Conservation (phyloP, 306 rosid genomes). For the Mimosa bimucronata region DNA sequence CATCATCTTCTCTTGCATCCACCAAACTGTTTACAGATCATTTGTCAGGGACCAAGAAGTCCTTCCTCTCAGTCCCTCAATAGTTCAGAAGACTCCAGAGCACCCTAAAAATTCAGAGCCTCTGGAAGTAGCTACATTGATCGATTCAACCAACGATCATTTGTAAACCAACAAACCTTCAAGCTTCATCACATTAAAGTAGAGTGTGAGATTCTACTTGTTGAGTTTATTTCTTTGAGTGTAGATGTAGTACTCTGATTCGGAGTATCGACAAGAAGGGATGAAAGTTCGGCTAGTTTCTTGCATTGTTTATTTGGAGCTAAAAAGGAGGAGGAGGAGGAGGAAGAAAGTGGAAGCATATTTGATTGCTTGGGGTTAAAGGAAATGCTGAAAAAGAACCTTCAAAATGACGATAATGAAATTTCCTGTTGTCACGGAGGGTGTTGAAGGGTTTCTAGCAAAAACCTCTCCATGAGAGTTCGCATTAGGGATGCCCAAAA, state of each 20-base stretch:
- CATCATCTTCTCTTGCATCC: constrained; percentile 58
- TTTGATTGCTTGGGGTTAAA: background rate
- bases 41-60: constrained; percentile 61
- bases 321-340: background rate
- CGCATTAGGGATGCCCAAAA: background rate
- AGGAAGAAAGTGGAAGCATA: background rate
- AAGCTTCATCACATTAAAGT: background rate
- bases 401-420: background rate
- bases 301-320: background rate
- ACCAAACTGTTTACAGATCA: constrained; percentile 38
- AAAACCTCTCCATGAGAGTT: background rate
- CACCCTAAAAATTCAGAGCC: constrained; percentile 33
- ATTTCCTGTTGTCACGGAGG: background rate
- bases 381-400: background rate
- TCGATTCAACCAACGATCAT: constrained; percentile 4
- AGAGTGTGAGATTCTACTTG: background rate
- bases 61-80: constrained; percentile 61
- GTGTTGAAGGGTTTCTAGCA: background rate
- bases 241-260: constrained; percentile 16
- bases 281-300: background rate
- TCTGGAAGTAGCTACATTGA: constrained; percentile 3
- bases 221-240: background rate
- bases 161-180: background rate
- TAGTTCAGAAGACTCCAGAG: constrained; percentile 34
- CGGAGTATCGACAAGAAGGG: background rate